A percentile compares a stretch with the other conserved stretches of the same genome.
Conservation (phyloP, 2,329 filamentous ascomycete species). For the Camillea tinctor region DNA sequence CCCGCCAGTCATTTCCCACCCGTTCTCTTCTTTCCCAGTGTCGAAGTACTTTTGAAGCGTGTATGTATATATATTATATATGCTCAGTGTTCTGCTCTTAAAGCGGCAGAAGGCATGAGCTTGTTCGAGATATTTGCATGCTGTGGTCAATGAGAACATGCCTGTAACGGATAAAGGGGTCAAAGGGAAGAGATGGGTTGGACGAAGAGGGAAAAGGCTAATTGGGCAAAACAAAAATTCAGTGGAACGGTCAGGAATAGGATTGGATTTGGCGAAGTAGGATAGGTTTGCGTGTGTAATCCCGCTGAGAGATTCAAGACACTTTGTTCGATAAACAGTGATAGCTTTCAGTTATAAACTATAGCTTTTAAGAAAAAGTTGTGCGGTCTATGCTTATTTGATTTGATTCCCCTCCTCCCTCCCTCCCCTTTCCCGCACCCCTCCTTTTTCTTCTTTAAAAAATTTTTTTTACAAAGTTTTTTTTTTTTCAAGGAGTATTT, state of each 20-base stretch:
- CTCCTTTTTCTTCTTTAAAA: background rate
- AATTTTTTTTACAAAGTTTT: too few species aligned
- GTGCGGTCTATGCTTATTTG: too few species aligned
- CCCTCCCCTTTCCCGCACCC: too few species aligned
- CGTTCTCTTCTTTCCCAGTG: constrained; percentile 1
- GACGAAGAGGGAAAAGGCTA: constrained; percentile 3
- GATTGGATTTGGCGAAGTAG: constrained; percentile 7
- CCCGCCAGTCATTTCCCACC: constrained; percentile 6
- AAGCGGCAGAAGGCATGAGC: constrained; percentile 9
- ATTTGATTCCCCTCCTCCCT: too few species aligned
- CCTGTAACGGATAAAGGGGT: constrained; percentile 5
- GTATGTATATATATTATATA: constrained; percentile 19
- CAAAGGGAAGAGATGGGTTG: constrained; percentile 2
- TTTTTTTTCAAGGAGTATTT: too few species aligned
- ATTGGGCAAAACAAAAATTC: background rate
- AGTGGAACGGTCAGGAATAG: constrained; percentile 6
- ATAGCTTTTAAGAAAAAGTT: background rate
- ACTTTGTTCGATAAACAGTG: background rate
- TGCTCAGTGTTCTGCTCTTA: constrained; percentile 14
- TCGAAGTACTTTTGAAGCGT: constrained; percentile 8
- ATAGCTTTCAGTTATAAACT: background rate
- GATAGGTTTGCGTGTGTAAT: background rate
- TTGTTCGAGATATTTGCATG: constrained; percentile 11
- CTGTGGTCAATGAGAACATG: constrained; percentile 13
- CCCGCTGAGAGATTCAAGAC: background rate